Base-by-base conservation (phyloP, 2,329 filamentous ascomycete species). In the Corinectria fuckeliana region DNA sequence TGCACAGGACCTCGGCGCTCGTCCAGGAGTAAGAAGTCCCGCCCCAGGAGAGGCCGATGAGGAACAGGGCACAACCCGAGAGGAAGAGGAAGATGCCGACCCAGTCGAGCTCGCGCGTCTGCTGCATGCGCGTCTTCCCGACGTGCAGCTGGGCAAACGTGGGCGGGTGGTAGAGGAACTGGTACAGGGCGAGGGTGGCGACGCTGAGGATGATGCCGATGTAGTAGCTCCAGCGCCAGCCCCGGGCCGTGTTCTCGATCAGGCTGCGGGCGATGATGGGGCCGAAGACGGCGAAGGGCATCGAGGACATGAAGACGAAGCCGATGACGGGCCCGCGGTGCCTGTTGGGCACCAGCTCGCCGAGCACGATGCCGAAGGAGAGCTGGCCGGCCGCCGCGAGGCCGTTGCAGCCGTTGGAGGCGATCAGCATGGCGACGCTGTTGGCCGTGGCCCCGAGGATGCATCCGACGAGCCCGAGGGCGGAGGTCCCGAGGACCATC, bases 221-320 rank as follows among this genome's bases (percentile, higher is more conserved):
- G 63, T 80, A 83, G 67, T 80, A 85, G 55, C 72, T 77, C 79
- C 81, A 82, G 38, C 82, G 74, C 81, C 82, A 85, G 16, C 73
- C 70, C 3, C 74, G 66, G 4, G 63, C 68, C 1, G 81, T 82
- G 48, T 80, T 73, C 21, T 74, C 56, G 55, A 81, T 77, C 34
- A 83, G 74, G 3, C 72, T 69, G n/a, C 77, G 73, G 3, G 81
- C 81, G 53, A 84, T 80, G 41, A 82, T 70, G 16, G 80, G 79
- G 0, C 80, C 82, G 56, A 80, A 78, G 25, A 77, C 73, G 55
- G 78, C 76, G 59, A 77, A 78, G 11, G 77, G 76, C 21, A 78
- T 61, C 23, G 74, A 76, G 2, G 74, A 75, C 14, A 79, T 66
- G 59, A 81, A 78, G 28, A 78, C 74, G 42, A 76, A 58, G 1